Percentiles rank a stretch among this genome's conserved stretches.
Evolutionary conservation across 1,139 yeast species (phyloP).

Genomic region (Yarrowia galli): DNA sequence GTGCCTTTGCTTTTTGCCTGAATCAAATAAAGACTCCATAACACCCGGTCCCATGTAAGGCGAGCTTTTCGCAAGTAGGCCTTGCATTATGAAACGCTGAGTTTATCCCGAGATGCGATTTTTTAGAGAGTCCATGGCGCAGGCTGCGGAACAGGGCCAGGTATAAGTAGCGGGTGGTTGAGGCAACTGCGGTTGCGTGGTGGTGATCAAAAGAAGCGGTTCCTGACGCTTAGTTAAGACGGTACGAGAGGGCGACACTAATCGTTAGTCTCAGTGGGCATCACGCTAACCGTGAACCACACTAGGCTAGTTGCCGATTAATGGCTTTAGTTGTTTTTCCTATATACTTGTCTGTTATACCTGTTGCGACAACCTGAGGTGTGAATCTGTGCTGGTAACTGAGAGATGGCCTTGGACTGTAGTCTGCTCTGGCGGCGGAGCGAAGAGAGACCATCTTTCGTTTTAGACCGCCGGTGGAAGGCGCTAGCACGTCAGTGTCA

Average conservation of each 20-base stretch:
- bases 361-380: background rate
- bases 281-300: slow-evolving; percentile 20
- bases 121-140: background rate
- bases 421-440: too few species aligned
- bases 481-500: slow-evolving; percentile 18
- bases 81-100: slow-evolving; percentile 20
- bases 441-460: background rate
- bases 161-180: background rate
- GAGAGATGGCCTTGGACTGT: too few species aligned
- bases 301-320: slow-evolving; percentile 19
- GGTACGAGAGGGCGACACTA: background rate
- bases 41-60: slow-evolving; percentile 4
- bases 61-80: slow-evolving; percentile 19
- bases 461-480: background rate
- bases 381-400: background rate
- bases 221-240: background rate
- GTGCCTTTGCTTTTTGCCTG: background rate
- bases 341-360: background rate
- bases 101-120: slow-evolving; percentile 10
- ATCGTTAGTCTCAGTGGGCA: slow-evolving; percentile 30
- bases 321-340: slow-evolving; percentile 10
- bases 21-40: background rate
- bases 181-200: background rate
- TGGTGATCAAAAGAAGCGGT: background rate
- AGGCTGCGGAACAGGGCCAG: too few species aligned